phyloP scores from a whole-genome alignment of 2,329 filamentous ascomycete species.

The Pseudofabraea citricarpa region DNA sequence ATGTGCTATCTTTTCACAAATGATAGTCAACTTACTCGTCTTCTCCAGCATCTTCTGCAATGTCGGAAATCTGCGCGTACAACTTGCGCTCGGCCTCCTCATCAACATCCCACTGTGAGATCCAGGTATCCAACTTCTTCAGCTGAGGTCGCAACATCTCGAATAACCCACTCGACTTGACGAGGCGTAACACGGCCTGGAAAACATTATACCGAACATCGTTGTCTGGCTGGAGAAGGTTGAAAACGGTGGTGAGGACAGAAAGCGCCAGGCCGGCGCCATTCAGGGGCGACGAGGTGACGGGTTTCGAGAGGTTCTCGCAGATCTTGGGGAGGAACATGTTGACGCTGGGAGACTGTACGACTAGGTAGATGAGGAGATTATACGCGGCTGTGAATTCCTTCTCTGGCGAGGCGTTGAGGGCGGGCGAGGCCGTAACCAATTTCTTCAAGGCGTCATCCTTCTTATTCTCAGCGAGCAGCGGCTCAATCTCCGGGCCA shows the following conservation, averaged over 20 bases:
- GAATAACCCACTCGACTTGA: slow-evolving; percentile 71
- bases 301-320: slow-evolving; percentile 81
- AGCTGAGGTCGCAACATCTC: slow-evolving; percentile 81
- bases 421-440: slow-evolving; percentile 68
- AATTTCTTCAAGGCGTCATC: slow-evolving; percentile 88
- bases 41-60: slow-evolving; percentile 74
- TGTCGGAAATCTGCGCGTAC: slow-evolving; percentile 76
- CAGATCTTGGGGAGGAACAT: slow-evolving; percentile 86
- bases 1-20: not conserved
- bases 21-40: slow-evolving; percentile 53
- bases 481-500: slow-evolving; percentile 62
- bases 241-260: slow-evolving; percentile 93
- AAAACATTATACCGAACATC: slow-evolving; percentile 87
- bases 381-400: slow-evolving; percentile 97
- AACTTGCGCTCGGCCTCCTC: slow-evolving; percentile 80
- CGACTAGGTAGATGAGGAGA: slow-evolving; percentile 87
- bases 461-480: slow-evolving; percentile 67
- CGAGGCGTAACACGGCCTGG: slow-evolving; percentile 78
- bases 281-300: slow-evolving; percentile 80
- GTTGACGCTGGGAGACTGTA: slow-evolving; percentile 79
- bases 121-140: slow-evolving; percentile 76
- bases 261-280: slow-evolving; percentile 82
- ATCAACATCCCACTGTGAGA: slow-evolving; percentile 76
- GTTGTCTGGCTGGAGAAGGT: slow-evolving; percentile 74
- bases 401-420: slow-evolving; percentile 89